Percentiles rank a stretch among this genome's conserved stretches.
Conservation (phyloP, 176 grass and related monocot genomes). For the Ampelocalamus luodianensis region DNA sequence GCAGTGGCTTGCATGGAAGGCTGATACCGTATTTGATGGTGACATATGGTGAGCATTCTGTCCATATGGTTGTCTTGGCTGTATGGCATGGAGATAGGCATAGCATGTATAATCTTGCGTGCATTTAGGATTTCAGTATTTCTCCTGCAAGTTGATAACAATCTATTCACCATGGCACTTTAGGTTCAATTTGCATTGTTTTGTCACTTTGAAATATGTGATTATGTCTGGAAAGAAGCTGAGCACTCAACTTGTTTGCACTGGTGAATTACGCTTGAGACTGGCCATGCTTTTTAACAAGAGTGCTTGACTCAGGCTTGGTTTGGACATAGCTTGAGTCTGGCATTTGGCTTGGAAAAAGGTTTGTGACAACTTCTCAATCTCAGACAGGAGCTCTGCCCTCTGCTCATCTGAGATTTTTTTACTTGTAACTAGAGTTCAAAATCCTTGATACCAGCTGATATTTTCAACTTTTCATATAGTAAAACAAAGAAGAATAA, state of each 20-base stretch:
- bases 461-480: neutral
- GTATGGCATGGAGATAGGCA: slow-evolving; percentile 15
- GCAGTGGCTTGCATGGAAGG: slow-evolving; percentile 39
- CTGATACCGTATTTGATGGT: slow-evolving; percentile 35
- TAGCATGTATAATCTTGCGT: slow-evolving; percentile 32
- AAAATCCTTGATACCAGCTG: neutral
- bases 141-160: slow-evolving; percentile 25
- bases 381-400: neutral
- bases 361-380: neutral
- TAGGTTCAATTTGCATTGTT: neutral
- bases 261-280: neutral
- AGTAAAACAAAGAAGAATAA: neutral
- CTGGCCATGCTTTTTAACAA: neutral
- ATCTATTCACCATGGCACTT: neutral
- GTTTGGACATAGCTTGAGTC: slow-evolving; percentile 21
- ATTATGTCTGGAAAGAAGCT: neutral
- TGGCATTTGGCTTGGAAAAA: neutral
- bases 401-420: neutral
- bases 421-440: neutral
- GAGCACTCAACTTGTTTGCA: neutral
- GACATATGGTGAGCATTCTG: slow-evolving; percentile 38
- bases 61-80: slow-evolving; percentile 8
- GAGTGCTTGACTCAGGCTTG: neutral
- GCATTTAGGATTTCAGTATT: slow-evolving; percentile 39
- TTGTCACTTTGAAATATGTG: neutral